Base-by-base conservation (phyloP, 805 yeast species). In the Kuraishia hungarica region DNA sequence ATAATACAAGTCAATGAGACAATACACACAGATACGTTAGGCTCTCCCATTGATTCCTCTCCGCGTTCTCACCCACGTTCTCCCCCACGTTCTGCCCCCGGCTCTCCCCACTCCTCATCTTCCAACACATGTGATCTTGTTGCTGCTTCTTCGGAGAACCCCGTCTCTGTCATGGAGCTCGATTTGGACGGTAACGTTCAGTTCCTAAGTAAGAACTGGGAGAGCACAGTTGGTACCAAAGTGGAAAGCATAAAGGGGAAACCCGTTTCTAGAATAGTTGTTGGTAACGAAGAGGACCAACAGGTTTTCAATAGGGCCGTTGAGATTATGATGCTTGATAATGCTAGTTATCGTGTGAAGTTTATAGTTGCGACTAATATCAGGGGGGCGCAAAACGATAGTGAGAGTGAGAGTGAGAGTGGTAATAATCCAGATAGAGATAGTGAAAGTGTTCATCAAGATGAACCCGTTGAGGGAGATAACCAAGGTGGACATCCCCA, bases 91-190 rank as follows among this genome's bases (percentile, higher is more conserved):
- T 26, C 29, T 26, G 8, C 29, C 29, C 29, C 29, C 43, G 17
- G 11, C 17, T 35, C 43, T 10, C 43, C 4, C 43, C 11, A 7
- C n/a, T 35, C 43, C 43, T 10, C 43, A 35, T 13, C 43, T 10
- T 10, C 43, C 43, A 26, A 26, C 10, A 35, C 43, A 10, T 35
- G 35, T 48, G 89, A 85, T 59, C 68, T 86, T 53, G 72, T 77
- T 15, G 67, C 80, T 28, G 91, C 91, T 0, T 82, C 87, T n/a
- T 77, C 86, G 1, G 76, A 79, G 57, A 85, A 84, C 58, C 87
- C 89, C 1, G 84, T 89, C 13, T 83, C 86, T n/a, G 85, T 93
- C 2, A 71, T 93, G 70, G 99, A 93, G 68, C 72, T 94, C 58
- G 92, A 86, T 63, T 70, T 90, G 64, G 86, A 85, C 62, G 90